Evolutionary conservation across 257 asterid species (phyloP).

Genomic region (Solanum sitiens): DNA sequence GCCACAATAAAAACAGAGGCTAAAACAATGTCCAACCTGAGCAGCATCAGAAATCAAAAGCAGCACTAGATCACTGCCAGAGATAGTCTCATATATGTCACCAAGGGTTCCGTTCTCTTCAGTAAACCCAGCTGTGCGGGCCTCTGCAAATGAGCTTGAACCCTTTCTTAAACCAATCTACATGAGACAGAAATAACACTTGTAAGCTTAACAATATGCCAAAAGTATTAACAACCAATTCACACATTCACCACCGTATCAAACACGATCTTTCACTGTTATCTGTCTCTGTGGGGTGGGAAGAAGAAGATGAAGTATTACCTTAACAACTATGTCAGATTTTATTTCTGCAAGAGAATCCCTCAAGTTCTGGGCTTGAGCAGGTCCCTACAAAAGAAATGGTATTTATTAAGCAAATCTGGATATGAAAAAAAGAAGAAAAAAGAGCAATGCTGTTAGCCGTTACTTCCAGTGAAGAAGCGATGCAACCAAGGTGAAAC

Average conservation of each 20-base stretch:
- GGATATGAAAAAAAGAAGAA: background rate
- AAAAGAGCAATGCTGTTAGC: background rate
- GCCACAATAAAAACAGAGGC: background rate
- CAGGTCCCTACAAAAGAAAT: constrained; percentile 62
- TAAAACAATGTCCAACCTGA: constrained; percentile 43
- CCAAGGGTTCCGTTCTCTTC: constrained; percentile 96
- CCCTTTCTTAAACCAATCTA: constrained; percentile 97
- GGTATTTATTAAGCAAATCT: background rate
- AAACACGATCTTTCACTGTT: background rate
- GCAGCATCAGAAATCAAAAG: constrained; percentile 92
- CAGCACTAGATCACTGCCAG: constrained; percentile 84
- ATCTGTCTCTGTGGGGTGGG: background rate
- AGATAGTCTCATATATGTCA: constrained; percentile 81
- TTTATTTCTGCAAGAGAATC: constrained; percentile 73
- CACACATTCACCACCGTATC: background rate
- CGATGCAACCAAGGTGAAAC: background rate
- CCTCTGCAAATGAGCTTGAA: constrained; percentile 82
- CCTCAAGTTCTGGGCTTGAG: constrained; percentile 92
- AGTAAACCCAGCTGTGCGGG: constrained; percentile 78
- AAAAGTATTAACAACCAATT: background rate
- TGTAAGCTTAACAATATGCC: background rate
- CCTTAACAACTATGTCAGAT: constrained; percentile 91
- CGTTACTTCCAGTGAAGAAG: background rate
- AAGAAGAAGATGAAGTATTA: constrained; percentile 4
- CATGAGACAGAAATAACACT: constrained; percentile 2